Conservation (phyloP, 176 grass and related monocot species). For the Zoysia japonica region DNA sequence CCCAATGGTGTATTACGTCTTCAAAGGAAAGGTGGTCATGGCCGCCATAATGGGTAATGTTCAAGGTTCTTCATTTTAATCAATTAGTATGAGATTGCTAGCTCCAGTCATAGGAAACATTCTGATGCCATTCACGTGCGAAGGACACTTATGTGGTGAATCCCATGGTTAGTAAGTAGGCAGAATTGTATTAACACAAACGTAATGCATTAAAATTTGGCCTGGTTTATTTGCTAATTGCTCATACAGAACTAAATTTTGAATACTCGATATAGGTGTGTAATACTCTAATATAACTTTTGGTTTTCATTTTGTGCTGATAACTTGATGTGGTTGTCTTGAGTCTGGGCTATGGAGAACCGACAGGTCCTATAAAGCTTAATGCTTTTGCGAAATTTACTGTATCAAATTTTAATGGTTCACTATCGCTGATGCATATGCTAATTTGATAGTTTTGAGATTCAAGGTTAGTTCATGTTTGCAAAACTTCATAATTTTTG, state of each 20-base stretch:
- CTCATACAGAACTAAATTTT: conserved; percentile 11
- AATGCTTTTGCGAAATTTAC: background rate
- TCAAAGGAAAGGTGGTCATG: conserved; percentile 91
- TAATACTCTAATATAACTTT: background rate
- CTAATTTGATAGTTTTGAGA: background rate
- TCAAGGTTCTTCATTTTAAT: conserved; percentile 6
- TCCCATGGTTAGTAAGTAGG: background rate
- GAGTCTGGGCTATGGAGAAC: background rate
- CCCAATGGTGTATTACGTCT: conserved; percentile 82
- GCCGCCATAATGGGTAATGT: conserved; percentile 89
- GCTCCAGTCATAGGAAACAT: conserved; percentile 17
- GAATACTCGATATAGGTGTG: background rate
- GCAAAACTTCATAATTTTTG: conserved; percentile 7
- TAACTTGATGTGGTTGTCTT: conserved; percentile 15
- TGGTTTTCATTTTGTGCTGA: conserved; percentile 3
- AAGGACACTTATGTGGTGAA: conserved; percentile 23
- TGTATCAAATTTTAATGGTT: background rate
- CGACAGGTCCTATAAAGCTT: conserved; percentile 8
- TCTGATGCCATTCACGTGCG: conserved; percentile 10
- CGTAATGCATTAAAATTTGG: conserved; percentile 19
- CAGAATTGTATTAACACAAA: background rate
- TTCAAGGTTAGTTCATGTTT: background rate
- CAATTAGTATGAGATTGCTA: conserved; percentile 24
- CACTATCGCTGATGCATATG: conserved; percentile 2
- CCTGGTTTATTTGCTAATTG: conserved; percentile 26